Evolutionary conservation across 495 filamentous ascomycete species (phyloP), one percentile per base, ranked within the genome.

Genomic region (Thermothielavioides terrestris): DNA sequence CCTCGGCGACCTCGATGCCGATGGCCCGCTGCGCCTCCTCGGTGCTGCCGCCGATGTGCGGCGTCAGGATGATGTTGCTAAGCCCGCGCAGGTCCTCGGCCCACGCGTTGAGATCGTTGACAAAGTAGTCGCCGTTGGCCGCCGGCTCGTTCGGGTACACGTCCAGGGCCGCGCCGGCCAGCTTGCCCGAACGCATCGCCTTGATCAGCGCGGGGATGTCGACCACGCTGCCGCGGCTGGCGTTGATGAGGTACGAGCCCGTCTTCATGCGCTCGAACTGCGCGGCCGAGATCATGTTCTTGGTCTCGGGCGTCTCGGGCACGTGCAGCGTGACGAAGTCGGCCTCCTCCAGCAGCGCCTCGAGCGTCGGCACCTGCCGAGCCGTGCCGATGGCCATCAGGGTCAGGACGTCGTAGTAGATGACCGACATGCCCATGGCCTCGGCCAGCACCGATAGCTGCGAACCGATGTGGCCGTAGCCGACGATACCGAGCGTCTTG

Each of bases 21-120:
- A 97, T 99, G 8, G 94, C 91, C 45, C 87, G 81, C 70, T 99
- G 94, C 6, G 94, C 94, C 72, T 99, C 90, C 67, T 99, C 94
- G 3, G 94, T 99, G 68, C 86, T 94, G 27, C 92, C 92, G 46
- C 92, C 92, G 60, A 99, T 96, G 62, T 99, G 92, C 18, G 92
- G 92, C 3, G 90, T 91, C 26, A 99, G 74, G 52, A 99, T 94
- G 55, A 99, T 68, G 68, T 99, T 99, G 66, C 84, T 89, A 41
- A 97, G 76, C 31, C 77, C 75, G 22, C 86, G 81, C 38, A 99
- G 80, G 51, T 95, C 90, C 44, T 86, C 77, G n/a, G 77, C 84
- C 89, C 89, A 97, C 15, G 65, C 52, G 65, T 95, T 95, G 56
- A 99, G 76, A n/a, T 77, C 68, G 60, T 78, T 82, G 62, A 78